Evolutionary conservation across 148 eudicot species (phyloP), one percentile per base, ranked within the genome.

Genomic region (Hydrangea macrophylla): DNA sequence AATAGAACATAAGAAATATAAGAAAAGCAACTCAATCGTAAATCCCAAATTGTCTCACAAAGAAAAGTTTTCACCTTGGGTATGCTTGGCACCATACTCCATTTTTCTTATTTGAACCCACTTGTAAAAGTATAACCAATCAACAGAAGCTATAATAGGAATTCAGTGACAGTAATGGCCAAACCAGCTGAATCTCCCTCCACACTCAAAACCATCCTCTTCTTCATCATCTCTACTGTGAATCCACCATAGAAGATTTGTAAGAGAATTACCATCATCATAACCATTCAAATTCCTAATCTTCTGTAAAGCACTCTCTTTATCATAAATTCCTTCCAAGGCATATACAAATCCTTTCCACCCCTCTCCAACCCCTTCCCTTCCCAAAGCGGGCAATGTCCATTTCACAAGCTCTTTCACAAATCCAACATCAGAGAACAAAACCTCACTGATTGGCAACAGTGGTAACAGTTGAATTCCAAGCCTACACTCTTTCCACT

Each of bases 211-310:
- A 7, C 65, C 75, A 9, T 45, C 23, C 48, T 64, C 64, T 28
- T 66, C 87, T 42, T 69, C 79, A 55, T 83, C 90, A 64, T 70
- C 86, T 71, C 97, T 79, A 63, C 92, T 89, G 50, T 89, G 83
- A 68, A 89, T 70, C 97, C 97, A 92, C 97, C 97, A 92, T 5
- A 92, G 68, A 31, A 89, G 88, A 74, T 92, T 92, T 1, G 96
- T 80, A 10, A 83, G 78, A 2, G 97, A 85, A 69, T 83, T 85
- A 8, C 97, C 97, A 73, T 92, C 97, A 75, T 92, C 97, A 50
- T 64, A 72, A 23, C 89, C 96, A 3, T 72, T 78, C 81, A 92
- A 73, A 12, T 48, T 85, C 76, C 83, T 75, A 39, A 85, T 79
- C 55, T 84, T 82, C 54, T 71, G 54, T 50, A 89, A 55, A 61